These are phyloP conservation scores for Borealophlyctis nickersoniae DNA, from an alignment of 192 early-diverging fungal species.

Conservation along the genomic window DNA sequence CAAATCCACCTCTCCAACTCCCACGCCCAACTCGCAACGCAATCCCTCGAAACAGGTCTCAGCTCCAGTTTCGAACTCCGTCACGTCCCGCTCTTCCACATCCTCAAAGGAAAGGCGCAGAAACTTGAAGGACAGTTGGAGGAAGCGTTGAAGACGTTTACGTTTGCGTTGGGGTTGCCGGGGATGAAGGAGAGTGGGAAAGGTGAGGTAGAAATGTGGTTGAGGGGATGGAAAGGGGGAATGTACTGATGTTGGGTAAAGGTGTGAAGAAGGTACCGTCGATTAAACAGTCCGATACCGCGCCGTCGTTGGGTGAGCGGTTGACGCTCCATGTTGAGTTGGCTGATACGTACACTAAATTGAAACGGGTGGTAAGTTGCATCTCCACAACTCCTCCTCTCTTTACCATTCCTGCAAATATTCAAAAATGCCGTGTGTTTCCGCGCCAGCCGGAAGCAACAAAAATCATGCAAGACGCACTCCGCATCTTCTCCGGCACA, in stretches of 20 bases:
- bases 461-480: constrained; percentile 42
- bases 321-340: constrained; percentile 42
- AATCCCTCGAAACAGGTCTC: constrained; percentile 49
- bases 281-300: constrained; percentile 16
- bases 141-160: constrained; percentile 37
- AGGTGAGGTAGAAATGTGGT: constrained; percentile 25
- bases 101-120: constrained; percentile 41
- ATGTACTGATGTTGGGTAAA: background rate
- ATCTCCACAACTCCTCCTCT: too few relatives aligned
- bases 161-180: constrained; percentile 35
- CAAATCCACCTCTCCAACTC: constrained; percentile 42
- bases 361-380: constrained; percentile 37
- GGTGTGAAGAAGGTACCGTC: constrained; percentile 12
- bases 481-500: constrained; percentile 35
- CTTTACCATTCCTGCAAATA: background rate
- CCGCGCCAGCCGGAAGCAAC: constrained; percentile 32
- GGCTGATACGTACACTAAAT: constrained; percentile 37
- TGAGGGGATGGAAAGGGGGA: constrained; percentile 11
- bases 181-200: constrained; percentile 29
- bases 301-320: constrained; percentile 28
- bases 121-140: constrained; percentile 36
- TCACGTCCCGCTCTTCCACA: constrained; percentile 37
- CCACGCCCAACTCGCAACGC: constrained; percentile 28
- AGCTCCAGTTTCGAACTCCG: constrained; percentile 54
- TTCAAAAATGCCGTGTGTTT: background rate